A percentile compares a stretch with the other conserved stretches of the same genome.
Conservation (phyloP, 768 basidiomycete genomes). For the Russula emetica region DNA sequence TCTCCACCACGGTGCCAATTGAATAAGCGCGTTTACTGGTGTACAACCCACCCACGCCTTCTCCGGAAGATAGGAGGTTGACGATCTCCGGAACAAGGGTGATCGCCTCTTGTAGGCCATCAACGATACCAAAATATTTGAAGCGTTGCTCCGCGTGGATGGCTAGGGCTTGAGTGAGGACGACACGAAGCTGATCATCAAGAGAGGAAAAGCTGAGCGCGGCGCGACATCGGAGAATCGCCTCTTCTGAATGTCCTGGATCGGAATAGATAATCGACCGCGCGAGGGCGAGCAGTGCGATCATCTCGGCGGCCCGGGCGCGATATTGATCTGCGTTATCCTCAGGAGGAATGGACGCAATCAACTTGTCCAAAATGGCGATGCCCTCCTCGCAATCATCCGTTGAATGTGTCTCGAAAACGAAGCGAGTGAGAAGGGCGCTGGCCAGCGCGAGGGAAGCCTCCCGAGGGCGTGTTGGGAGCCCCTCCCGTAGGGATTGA, state of each 20-base stretch:
- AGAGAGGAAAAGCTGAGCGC: neutral
- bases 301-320: neutral
- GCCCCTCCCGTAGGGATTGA: slow-evolving; percentile 1
- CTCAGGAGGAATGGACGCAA: neutral
- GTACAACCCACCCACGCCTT: neutral
- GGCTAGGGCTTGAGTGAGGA: neutral
- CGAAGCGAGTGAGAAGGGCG: slow-evolving; percentile 1
- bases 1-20: neutral
- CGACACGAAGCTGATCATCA: neutral
- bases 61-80: neutral
- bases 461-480: neutral
- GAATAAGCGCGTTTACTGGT: neutral
- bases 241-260: neutral
- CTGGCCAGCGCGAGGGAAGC: neutral
- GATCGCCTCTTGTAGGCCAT: neutral
- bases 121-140: neutral
- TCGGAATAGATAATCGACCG: neutral
- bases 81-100: neutral
- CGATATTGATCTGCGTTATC: neutral
- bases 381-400: slow-evolving; percentile 14
- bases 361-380: neutral
- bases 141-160: slow-evolving; percentile 1
- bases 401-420: neutral
- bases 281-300: neutral
- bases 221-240: neutral